Conservation (phyloP, 352 stramenopile genomes). For the Phytophthora sp. region DNA sequence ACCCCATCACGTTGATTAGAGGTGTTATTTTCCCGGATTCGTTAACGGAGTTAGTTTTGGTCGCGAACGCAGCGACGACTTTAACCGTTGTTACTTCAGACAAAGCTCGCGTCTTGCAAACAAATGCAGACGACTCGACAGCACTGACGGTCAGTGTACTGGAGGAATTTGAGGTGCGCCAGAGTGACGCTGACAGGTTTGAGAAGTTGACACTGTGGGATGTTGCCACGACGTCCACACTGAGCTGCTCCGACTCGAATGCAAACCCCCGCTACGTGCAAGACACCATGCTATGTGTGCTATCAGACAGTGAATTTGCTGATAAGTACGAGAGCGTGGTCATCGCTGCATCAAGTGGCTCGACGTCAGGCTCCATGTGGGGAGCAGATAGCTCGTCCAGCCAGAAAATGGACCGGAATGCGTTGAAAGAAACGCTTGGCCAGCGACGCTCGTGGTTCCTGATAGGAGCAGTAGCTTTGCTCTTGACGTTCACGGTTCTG, state of each 20-base stretch:
- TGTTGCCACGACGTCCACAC: conserved; percentile 47
- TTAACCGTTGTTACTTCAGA: conserved; percentile 18
- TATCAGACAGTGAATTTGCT: conserved; percentile 47
- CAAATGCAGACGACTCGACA: not conserved
- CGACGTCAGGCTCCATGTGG: conserved; percentile 24
- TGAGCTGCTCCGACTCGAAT: conserved; percentile 48
- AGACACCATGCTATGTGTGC: conserved; percentile 56
- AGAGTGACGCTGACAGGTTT: conserved; percentile 44
- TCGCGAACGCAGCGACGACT: conserved; percentile 1
- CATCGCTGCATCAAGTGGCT: conserved; percentile 24
- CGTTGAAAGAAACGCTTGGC: conserved; percentile 39
- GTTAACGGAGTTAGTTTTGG: conserved; percentile 32
- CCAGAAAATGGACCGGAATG: conserved; percentile 24
- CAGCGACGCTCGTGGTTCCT: conserved; percentile 46
- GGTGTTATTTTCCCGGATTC: conserved; percentile 48
- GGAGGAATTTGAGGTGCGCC: conserved; percentile 53
- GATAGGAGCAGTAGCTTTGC: conserved; percentile 32
- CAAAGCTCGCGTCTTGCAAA: conserved; percentile 22
- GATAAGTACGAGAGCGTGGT: conserved; percentile 47
- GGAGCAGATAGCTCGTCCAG: conserved; percentile 18
- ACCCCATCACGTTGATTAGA: conserved; percentile 41
- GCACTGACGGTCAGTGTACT: conserved; percentile 22
- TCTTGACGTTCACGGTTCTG: conserved; percentile 20
- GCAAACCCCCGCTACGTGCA: conserved; percentile 44
- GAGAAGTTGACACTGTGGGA: conserved; percentile 36